Conservation (phyloP, 1,139 yeast genomes). For the Lipomyces yarrowii region DNA sequence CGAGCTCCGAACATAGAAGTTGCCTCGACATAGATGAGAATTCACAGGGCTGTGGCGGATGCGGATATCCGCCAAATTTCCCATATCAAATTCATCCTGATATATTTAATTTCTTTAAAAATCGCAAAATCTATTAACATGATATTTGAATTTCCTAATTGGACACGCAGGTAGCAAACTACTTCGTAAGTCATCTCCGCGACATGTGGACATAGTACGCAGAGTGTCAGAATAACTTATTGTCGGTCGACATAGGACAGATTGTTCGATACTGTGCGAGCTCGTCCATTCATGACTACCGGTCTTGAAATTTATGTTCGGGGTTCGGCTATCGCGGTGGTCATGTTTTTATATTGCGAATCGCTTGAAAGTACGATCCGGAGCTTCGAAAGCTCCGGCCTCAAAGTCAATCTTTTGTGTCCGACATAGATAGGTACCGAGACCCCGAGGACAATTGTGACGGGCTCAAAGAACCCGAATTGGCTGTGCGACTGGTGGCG, state of each 20-base stretch:
- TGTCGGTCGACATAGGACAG: background rate
- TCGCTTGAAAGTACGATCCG: background rate
- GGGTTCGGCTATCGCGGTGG: background rate
- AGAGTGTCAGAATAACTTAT: background rate
- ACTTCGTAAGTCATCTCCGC: background rate
- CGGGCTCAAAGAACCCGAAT: background rate
- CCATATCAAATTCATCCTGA: too few species aligned
- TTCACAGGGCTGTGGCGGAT: too few species aligned
- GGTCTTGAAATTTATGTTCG: background rate
- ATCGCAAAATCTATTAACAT: too few species aligned
- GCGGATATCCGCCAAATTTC: too few species aligned
- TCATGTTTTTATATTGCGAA: background rate
- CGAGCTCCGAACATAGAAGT: too few species aligned
- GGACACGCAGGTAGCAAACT: too few species aligned
- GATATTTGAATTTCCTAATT: too few species aligned
- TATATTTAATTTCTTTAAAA: too few species aligned
- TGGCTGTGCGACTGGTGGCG: conserved; percentile 12
- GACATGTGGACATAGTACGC: background rate
- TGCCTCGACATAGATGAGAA: too few species aligned
- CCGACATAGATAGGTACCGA: background rate
- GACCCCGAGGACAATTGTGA: background rate
- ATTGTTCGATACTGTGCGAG: background rate
- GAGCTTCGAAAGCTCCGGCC: background rate
- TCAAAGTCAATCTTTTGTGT: background rate
- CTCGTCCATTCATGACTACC: background rate